Percentiles rank a stretch among this genome's conserved stretches.
phyloP scores from a whole-genome alignment of 768 basidiomycete genomes.

The Pseudohyphozyma bogoriensis region DNA sequence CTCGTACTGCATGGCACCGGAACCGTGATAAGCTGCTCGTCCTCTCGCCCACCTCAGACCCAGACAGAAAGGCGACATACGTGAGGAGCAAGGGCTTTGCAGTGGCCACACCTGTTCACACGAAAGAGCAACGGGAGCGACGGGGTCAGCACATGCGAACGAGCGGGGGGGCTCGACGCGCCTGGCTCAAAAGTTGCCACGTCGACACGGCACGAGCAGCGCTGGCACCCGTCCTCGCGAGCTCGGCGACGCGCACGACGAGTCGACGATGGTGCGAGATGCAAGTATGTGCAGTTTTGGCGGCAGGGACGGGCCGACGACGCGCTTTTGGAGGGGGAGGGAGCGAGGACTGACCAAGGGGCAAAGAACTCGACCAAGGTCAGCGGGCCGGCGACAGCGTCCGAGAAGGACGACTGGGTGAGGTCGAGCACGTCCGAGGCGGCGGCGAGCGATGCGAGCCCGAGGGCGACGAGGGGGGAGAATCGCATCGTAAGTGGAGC shows the following conservation, averaged over 20 bases:
- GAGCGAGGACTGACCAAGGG: slow-evolving; percentile 35
- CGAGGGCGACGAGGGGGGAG: slow-evolving; percentile 3
- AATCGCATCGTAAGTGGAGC: too few species aligned
- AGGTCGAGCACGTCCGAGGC: slow-evolving; percentile 72
- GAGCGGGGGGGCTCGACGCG: too few species aligned
- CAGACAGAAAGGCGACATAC: background rate
- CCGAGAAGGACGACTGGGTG: slow-evolving; percentile 35
- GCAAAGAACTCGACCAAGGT: slow-evolving; percentile 88
- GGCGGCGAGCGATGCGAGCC: slow-evolving; percentile 31
- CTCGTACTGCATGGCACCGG: slow-evolving; percentile 30
- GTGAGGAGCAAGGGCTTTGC: slow-evolving; percentile 33
- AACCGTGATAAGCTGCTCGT: background rate
- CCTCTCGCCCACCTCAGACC: too few species aligned
- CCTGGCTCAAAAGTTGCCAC: background rate
- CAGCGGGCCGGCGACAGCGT: slow-evolving; percentile 21
- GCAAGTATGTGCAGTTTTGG: too few species aligned
- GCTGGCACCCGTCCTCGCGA: background rate
- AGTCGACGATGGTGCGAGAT: background rate
- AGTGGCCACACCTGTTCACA: slow-evolving; percentile 31
- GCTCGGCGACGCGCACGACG: background rate
- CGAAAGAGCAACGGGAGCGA: background rate
- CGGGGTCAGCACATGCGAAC: background rate
- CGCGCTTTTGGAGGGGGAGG: too few species aligned
- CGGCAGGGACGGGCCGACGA: too few species aligned
- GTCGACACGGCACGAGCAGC: background rate